Percentiles rank a stretch among this genome's conserved stretches.
Evolutionary conservation across 179 eudicot genomes (phyloP).

Genomic region (Silene noctiflora): DNA sequence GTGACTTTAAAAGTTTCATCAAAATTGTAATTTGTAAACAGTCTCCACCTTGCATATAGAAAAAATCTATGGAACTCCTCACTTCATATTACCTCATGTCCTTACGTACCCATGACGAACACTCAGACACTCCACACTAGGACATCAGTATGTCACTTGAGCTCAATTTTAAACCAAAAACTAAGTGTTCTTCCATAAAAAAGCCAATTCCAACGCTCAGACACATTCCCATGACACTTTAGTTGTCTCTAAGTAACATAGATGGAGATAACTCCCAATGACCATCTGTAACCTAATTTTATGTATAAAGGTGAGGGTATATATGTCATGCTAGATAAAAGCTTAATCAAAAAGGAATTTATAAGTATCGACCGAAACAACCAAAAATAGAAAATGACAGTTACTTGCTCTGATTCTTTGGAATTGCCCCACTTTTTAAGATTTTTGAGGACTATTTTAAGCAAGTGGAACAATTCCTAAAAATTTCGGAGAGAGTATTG

Average conservation of each 20-base stretch:
- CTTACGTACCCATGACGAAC: not conserved
- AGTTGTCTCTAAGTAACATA: not conserved
- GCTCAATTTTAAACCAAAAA: not conserved
- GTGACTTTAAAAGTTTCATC: too few species aligned
- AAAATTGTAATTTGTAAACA: not conserved
- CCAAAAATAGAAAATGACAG: not conserved
- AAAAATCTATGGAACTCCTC: not conserved
- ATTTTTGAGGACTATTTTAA: too few species aligned
- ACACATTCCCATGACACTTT: not conserved
- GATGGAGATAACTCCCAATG: not conserved
- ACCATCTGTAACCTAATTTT: not conserved
- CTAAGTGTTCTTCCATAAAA: not conserved
- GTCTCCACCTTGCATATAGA: not conserved
- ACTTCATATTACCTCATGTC: not conserved
- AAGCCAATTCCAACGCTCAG: not conserved
- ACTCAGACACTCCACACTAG: not conserved
- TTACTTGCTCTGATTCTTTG: not conserved
- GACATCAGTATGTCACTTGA: not conserved
- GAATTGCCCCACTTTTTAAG: too few species aligned
- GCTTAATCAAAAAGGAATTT: too few species aligned
- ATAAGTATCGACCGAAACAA: not conserved
- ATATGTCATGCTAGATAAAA: not conserved
- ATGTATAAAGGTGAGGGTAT: not conserved
- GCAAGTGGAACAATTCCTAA: too few species aligned
- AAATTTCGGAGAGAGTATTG: too few species aligned